Evolutionary conservation across 2,329 filamentous ascomycete species (phyloP).

Genomic region (Clonostachys sp.): DNA sequence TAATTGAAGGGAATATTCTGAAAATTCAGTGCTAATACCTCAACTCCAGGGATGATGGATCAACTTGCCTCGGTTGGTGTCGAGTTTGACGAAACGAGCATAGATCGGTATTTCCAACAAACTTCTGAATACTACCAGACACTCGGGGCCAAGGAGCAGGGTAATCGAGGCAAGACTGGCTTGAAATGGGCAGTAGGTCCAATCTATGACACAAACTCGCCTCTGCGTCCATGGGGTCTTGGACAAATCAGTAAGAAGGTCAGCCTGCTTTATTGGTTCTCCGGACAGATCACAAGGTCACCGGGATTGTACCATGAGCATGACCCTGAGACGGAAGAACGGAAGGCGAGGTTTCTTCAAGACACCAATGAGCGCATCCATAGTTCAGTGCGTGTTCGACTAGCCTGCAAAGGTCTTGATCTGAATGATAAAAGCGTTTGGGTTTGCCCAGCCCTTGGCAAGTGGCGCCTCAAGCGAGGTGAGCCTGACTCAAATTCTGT

Average conservation of each 20-base stretch:
- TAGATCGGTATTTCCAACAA: constrained; percentile 32
- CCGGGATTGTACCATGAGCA: constrained; percentile 43
- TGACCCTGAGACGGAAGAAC: constrained; percentile 30
- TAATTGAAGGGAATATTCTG: not conserved
- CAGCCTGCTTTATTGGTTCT: constrained; percentile 35
- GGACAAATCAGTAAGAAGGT: constrained; percentile 34
- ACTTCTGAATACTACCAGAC: constrained; percentile 23
- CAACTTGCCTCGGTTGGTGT: constrained; percentile 46
- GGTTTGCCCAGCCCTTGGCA: constrained; percentile 36
- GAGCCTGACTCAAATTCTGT: constrained; percentile 26
- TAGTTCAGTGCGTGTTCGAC: constrained; percentile 46
- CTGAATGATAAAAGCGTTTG: constrained; percentile 43
- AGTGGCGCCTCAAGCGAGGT: constrained; percentile 36
- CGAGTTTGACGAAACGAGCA: constrained; percentile 37
- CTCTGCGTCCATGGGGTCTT: constrained; percentile 42
- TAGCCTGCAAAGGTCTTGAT: constrained; percentile 43
- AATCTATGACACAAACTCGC: constrained; percentile 40
- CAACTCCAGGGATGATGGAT: constrained; percentile 17
- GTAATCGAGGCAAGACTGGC: constrained; percentile 4
- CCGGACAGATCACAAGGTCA: constrained; percentile 34
- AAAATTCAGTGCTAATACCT: not conserved
- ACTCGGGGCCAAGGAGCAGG: constrained; percentile 2
- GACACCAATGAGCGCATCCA: constrained; percentile 53
- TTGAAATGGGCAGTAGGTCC: constrained; percentile 39
- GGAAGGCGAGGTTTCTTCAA: constrained; percentile 31